Evolutionary conservation across 129 eudicot species (phyloP), one percentile per base, ranked within the genome.

Genomic region (Arctium minus): DNA sequence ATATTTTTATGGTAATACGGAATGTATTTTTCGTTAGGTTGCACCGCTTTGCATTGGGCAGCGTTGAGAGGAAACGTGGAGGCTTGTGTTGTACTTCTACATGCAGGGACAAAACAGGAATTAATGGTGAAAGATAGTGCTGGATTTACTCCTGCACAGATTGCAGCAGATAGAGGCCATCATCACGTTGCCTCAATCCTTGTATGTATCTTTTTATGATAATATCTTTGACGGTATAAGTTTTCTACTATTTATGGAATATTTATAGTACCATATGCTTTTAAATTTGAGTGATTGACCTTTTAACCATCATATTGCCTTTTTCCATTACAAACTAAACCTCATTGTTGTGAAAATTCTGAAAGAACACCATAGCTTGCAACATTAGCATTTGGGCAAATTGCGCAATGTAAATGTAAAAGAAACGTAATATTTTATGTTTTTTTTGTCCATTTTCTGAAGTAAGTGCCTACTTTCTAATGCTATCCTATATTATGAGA

Each of bases 11-110:
- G 76, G 33, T 72, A 53, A 80, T 80, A 30, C 29, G 35, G 10
- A 5, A 71, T n/a, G 22, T 40, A 44, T 29, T 76, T 8, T 77
- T 64, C 78, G 3, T 72, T 81, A 95, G 99, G 99, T 79, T 95
- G 97, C 81, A 93, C 99, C 75, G 97, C 99, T 74, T 90, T 95
- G 87, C 99, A 95, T 83, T 95, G 99, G 99, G 97, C 97, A 70
- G 97, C 96, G 72, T 56, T 88, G 79, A 91, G 92, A 86, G 99
- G 97, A 82, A 84, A 95, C 75, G 76, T 90, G 83, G 99, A 95
- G 89, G 93, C 93, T 74, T 95, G 97, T 82, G 86, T 88, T 83
- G 92, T 93, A 77, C 93, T 95, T 89, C 89, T 90, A 35, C 92
- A 91, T 67, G 88, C 99, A 29, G 99, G 97, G 82, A 84, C 92